Percentiles rank a stretch among this genome's conserved stretches.
These are phyloP conservation scores for Trichoderma endophyticum DNA, from an alignment of 2,329 filamentous ascomycete species.

Conservation along the genomic window DNA sequence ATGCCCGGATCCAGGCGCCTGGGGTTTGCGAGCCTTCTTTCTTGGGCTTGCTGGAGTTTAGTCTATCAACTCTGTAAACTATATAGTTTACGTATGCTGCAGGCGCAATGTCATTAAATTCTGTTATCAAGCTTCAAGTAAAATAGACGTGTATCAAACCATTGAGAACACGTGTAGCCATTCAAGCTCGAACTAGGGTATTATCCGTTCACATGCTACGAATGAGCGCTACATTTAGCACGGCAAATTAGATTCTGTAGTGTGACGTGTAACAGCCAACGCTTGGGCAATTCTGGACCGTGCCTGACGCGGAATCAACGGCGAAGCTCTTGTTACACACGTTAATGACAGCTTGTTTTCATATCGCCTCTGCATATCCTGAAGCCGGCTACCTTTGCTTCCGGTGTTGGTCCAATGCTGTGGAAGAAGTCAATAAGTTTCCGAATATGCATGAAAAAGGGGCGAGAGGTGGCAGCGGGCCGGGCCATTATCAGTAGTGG, in stretches of 20 bases:
- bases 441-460: not conserved
- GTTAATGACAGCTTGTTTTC: not conserved
- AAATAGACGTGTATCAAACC: not conserved
- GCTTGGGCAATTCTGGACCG: not conserved
- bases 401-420: not conserved
- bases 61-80: not conserved
- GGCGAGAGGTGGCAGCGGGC: not conserved
- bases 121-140: not conserved
- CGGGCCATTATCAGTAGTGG: not conserved
- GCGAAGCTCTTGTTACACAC: not conserved
- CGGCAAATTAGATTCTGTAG: not conserved
- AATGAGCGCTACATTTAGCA: not conserved
- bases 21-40: not conserved
- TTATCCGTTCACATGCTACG: not conserved
- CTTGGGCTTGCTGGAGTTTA: not conserved
- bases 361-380: not conserved
- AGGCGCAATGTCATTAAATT: not conserved
- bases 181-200: not conserved
- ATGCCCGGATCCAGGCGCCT: not conserved
- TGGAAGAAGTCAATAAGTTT: not conserved
- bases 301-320: not conserved
- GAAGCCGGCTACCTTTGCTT: not conserved
- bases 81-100: not conserved
- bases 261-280: not conserved
- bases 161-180: not conserved